Conservation (phyloP, 805 yeast genomes). For the Kluyveromyces lactis region DNA sequence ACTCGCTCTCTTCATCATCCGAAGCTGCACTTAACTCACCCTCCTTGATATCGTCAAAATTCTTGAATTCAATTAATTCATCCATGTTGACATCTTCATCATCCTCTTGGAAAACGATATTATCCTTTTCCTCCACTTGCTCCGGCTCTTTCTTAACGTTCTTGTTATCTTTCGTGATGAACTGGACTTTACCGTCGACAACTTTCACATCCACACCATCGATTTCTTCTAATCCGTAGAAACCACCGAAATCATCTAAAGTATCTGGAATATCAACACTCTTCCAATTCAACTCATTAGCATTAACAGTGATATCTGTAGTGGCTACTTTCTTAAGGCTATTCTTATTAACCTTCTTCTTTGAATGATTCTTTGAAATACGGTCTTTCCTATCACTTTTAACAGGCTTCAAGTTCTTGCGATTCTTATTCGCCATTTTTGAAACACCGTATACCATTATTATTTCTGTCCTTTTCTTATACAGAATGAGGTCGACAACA, state of each 20-base stretch:
- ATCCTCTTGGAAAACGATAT: constrained; percentile 4
- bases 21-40: constrained; percentile 24
- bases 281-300: constrained; percentile 63
- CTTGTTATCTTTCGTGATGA: constrained; percentile 35
- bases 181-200: constrained; percentile 58
- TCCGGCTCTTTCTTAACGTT: constrained; percentile 14
- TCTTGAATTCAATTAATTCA: constrained; percentile 24
- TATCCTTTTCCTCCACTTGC: constrained; percentile 14
- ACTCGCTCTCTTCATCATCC: constrained; percentile 16
- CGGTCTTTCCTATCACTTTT: not conserved
- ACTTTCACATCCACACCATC: constrained; percentile 85
- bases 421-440: constrained; percentile 5
- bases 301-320: constrained; percentile 31
- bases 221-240: constrained; percentile 87
- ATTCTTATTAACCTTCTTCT: constrained; percentile 3
- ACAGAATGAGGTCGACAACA: too few relatives aligned
- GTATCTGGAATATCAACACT: constrained; percentile 76
- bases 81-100: constrained; percentile 8
- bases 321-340: not conserved
- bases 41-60: constrained; percentile 25
- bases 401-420: not conserved
- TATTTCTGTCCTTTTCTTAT: too few relatives aligned
- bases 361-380: constrained; percentile 2
- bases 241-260: constrained; percentile 80
- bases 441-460: too few relatives aligned